Conservation (phyloP, 148 eudicot species). For the Rhododendron griersonianum region DNA sequence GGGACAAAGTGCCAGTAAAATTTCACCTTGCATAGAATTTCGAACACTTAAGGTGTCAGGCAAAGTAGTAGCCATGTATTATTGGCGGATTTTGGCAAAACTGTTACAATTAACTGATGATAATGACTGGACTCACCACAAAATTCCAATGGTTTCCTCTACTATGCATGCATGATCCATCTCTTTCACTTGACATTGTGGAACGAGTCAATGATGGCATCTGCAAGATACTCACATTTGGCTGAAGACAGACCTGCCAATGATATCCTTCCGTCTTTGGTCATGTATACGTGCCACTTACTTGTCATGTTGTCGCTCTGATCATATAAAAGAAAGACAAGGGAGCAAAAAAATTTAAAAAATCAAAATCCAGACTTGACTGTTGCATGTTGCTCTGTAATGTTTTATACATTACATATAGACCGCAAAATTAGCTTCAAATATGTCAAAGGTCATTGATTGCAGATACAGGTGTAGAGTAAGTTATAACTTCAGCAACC, state of each 20-base stretch:
- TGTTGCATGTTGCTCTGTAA: background rate
- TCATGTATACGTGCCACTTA: constrained; percentile 98
- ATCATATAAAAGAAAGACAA: constrained; percentile 2
- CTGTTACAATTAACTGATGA: background rate
- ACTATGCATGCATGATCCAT: background rate
- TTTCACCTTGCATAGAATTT: background rate
- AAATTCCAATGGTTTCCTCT: background rate
- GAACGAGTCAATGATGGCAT: constrained; percentile 90
- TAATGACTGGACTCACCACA: constrained; percentile 10
- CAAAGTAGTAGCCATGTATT: background rate
- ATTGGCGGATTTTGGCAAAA: constrained; percentile 5
- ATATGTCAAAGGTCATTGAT: background rate
- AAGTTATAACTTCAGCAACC: background rate
- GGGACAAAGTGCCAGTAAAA: background rate
- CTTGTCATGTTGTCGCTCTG: constrained; percentile 93
- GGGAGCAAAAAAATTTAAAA: background rate
- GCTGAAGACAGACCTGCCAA: constrained; percentile 85
- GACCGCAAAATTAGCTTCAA: background rate
- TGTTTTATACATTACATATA: background rate
- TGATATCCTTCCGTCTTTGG: constrained; percentile 96
- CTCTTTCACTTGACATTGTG: constrained; percentile 63
- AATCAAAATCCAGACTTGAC: background rate
- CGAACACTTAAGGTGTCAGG: background rate
- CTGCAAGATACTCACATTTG: constrained; percentile 94
- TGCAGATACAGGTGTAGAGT: background rate